Percentiles rank a stretch among this genome's conserved stretches.
These are phyloP conservation scores for Aspergillus baeticus DNA, from an alignment of 495 filamentous ascomycete genomes.

Conservation along the genomic window DNA sequence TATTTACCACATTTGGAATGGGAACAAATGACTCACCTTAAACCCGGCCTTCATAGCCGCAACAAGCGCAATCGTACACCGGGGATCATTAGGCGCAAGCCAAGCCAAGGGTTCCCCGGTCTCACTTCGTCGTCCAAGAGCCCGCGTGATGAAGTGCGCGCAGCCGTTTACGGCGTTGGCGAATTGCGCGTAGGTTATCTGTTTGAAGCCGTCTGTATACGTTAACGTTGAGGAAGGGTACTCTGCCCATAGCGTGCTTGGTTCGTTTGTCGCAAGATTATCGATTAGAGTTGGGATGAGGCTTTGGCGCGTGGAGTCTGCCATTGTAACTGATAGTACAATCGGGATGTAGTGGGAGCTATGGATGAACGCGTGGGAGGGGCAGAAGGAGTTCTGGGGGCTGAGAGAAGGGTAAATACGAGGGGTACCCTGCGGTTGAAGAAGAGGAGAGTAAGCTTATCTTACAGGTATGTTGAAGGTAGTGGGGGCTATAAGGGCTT, in stretches of 20 bases:
- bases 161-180: slow-evolving; percentile 16
- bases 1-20: too few relatives aligned
- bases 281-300: slow-evolving; percentile 21
- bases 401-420: too few relatives aligned
- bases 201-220: slow-evolving; percentile 15
- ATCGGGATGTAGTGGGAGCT: too few relatives aligned
- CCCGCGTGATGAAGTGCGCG: slow-evolving; percentile 3
- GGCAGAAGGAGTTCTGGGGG: too few relatives aligned
- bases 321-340: too few relatives aligned
- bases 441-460: too few relatives aligned
- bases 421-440: too few relatives aligned
- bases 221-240: slow-evolving; percentile 21
- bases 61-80: slow-evolving; percentile 7
- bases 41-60: slow-evolving; percentile 13
- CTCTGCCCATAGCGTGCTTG: slow-evolving; percentile 5
- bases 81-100: slow-evolving; percentile 13
- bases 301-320: too few relatives aligned
- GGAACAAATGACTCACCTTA: slow-evolving; percentile 8
- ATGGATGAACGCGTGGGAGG: too few relatives aligned
- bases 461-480: too few relatives aligned
- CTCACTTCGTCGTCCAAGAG: slow-evolving; percentile 1
- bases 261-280: slow-evolving; percentile 1
- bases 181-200: slow-evolving; percentile 18
- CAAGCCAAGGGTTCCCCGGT: slow-evolving; percentile 12
- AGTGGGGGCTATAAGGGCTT: too few relatives aligned